Base-by-base conservation (phyloP, 148 eudicot genomes). In the Chenopodium album region DNA sequence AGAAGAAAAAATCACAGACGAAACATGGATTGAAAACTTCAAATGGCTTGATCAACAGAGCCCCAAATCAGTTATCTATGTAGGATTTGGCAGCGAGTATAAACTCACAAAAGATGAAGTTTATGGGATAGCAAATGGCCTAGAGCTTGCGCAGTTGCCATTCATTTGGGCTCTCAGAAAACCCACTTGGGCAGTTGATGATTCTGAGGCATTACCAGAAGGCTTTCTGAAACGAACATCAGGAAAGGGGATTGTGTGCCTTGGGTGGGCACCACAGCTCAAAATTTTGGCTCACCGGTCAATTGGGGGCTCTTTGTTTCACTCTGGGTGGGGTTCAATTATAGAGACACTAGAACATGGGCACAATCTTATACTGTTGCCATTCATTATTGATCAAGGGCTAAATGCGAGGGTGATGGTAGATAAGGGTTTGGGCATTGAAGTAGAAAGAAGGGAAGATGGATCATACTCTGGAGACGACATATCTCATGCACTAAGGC, bases 261-360 rank as follows among this genome's bases (percentile, higher is more conserved):
- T 86, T 26, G 90, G 88, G 10, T 89, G 90, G 90, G 88, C 80
- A 0, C 89, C 90, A 9, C 90, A 89, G 20, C 28, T 64, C n/a
- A 70, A 83, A 26, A 85, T 89, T 9, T 80, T 89, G 60, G 92
- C 79, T 32, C 90, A 89, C 12, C 82, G 81, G 28, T 83, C 89
- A 17, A 80, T 86, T 12, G 88, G 89, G 13, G 90, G 82, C 9
- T 83, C 84, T 6, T 82, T 88, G 26, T 86, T 88, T 37, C 92
- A 86, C 31, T 84, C 81, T 1, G 88, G 89, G 0, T 85, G 86
- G 87, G 88, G 85, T 13, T 80, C 89, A 3, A 86, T 81, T 12
- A 69, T 88, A 8, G 90, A 88, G 75, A 72, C 89, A 41, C 73
- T 89, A 10, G 74, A 81, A 9, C 76, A 82, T 22, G 90, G 89